Evolutionary conservation across 2,329 filamentous ascomycete species (phyloP), one percentile per base, ranked within the genome.

Genomic region (Aureobasidium sp.): DNA sequence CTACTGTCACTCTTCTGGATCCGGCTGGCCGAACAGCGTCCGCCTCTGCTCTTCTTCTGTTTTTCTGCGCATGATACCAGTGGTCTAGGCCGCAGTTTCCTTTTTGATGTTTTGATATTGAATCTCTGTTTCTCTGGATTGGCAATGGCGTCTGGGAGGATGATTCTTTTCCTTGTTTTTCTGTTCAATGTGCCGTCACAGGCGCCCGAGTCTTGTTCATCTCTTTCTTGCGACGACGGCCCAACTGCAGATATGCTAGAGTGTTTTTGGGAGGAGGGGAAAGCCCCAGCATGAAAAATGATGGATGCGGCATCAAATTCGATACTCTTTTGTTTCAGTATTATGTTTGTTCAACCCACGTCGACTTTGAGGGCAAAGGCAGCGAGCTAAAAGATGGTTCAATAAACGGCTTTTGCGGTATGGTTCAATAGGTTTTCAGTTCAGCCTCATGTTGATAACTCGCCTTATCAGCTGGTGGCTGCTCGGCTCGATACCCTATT

Each of bases 61-160:
- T 63, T 59, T 63, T 59, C 50, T 49, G 51, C 50, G 44, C 44
- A 55, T 61, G 59, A 61, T 61, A 61, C 54, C 61, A 62, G 61
- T 62, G 61, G 55, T 41, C 36, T 32, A 54, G 41, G 59, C 59
- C 59, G 59, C 59, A 61, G 49, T 47, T 34, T 30, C 39, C 42
- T 55, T 55, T 54, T 53, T 55, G 27, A 53, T 61, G 57, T 47
- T 63, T 58, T 53, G 37, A 61, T 61, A 54, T 59, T 64, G 51
- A 54, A 50, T 21, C 21, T 44, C 34, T 62, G 36, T 50, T 59
- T 37, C 25, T 50, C 57, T 50, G 44, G 27, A 32, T 49, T 50
- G 57, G 57, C 57, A 49, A 59, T 39, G 57, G 57, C 57, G 57
- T 59, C 57, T 44, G 44, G 57, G 44, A 45, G 45, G 34, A 32